Evolutionary conservation across 306 rosid genomes (phyloP), one percentile per base, ranked within the genome.

Genomic region (Vicia sativa): DNA sequence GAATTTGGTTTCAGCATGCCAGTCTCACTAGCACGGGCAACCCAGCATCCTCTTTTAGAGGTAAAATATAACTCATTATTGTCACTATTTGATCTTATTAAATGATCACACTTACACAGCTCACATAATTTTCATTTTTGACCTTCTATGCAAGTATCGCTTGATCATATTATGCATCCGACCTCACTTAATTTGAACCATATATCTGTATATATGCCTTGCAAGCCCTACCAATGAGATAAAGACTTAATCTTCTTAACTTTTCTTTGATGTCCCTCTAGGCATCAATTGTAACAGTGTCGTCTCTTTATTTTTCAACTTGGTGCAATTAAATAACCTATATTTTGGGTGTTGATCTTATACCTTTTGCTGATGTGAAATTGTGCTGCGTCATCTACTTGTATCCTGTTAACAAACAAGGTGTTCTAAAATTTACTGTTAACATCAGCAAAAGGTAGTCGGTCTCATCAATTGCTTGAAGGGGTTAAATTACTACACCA

Each of bases 1-100:
- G 97, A 95, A 82, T 67, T 85, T 60, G 97, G 96, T 62, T 95
- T 95, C 79, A 82, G 83, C 80, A 81, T 95, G 97, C 87, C 89
- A 8, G 82, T 82, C 26, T 95, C 99, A 16, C 76, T 95, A 76
- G 85, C 92, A 13, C 79, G 55, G 35, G 99, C 99, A 37, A 58
- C 80, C 46, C 82, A 48, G 43, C 81, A 72, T 79, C 95, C 97
- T 9, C 95, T 95, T 81, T 71, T 90, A 50, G 64, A 81, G 91
- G 99, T 89, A 72, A 63, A 63, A 57, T 72, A 3, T 11, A 63
- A 57, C 14, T 28, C 43, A 34, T 59, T 42, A 45, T 19, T 19
- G 38, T 44, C 53, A 62, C 70, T 13, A 9, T 75, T 60, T 35
- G 55, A 35, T 15, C 26, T 70, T 66, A 49, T 37, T 38, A 59